These are phyloP conservation scores for Paspalum vaginatum DNA, from an alignment of 176 grass and related monocot species.

Conservation along the genomic window DNA sequence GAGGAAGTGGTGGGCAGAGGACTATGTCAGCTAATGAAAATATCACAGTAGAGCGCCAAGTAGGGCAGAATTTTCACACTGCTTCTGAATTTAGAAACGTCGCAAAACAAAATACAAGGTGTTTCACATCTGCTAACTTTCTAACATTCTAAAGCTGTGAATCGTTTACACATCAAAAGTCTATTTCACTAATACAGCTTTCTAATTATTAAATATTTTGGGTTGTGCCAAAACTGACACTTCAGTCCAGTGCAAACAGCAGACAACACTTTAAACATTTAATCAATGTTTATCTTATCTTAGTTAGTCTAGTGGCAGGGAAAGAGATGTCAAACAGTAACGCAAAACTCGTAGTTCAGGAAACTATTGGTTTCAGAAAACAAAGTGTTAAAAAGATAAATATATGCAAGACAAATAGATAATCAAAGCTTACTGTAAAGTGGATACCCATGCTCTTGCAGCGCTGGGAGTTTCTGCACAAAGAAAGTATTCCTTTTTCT, in stretches of 20 bases:
- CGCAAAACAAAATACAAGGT: not conserved
- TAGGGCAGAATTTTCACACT: not conserved
- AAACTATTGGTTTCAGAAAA: not conserved
- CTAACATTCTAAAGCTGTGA: not conserved
- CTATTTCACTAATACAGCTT: not conserved
- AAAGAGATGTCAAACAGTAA: conserved; percentile 12
- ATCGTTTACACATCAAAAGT: not conserved
- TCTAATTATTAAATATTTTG: not conserved
- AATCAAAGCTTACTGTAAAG: conserved; percentile 73
- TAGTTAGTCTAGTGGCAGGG: not conserved
- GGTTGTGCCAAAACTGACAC: conserved; percentile 3
- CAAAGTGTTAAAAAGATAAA: not conserved
- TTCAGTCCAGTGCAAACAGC: not conserved
- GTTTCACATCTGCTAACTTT: conserved; percentile 10
- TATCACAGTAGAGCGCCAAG: not conserved
- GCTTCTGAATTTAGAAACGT: not conserved
- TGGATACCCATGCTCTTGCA: conserved; percentile 88
- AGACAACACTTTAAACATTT: not conserved
- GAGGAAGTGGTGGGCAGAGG: not conserved
- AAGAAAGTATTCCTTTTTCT: conserved; percentile 87
- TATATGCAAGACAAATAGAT: not conserved
- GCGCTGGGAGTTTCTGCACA: conserved; percentile 80
- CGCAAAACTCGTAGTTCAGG: not conserved
- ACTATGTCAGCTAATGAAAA: conserved; percentile 10
- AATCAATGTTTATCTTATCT: not conserved